Percentiles rank a stretch among this genome's conserved stretches.
These are phyloP conservation scores for Closterium sp. DNA, from an alignment of 139 green algal species.

Conservation along the genomic window DNA sequence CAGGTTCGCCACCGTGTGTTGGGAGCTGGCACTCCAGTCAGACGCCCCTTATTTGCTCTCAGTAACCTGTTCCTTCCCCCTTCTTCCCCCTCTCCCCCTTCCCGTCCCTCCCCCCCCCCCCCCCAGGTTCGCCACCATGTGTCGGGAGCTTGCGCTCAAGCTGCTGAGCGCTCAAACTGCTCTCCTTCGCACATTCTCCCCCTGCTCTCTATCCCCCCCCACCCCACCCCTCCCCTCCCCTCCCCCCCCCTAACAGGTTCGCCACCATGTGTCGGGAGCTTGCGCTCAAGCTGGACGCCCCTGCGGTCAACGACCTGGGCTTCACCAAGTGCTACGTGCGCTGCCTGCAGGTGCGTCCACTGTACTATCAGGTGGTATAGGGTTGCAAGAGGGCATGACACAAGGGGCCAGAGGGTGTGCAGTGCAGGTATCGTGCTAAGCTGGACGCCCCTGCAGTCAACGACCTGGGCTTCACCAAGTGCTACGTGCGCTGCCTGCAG, in stretches of 20 bases:
- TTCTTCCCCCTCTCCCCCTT: neutral
- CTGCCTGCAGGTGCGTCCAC: conserved; percentile 51
- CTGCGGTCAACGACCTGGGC: conserved; percentile 56
- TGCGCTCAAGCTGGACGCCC: conserved; percentile 41
- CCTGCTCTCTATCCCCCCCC: too few species aligned
- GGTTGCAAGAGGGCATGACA: too few species aligned
- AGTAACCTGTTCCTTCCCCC: neutral
- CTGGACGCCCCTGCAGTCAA: too few species aligned
- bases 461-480: conserved; percentile 58
- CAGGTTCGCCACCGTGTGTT: too few species aligned
- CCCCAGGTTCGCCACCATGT: neutral
- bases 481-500: conserved; percentile 60
- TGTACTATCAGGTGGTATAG: neutral
- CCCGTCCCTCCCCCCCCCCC: neutral
- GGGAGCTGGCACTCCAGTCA: too few species aligned
- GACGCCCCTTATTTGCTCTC: neutral
- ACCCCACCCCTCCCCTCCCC: neutral
- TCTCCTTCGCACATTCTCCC: neutral
- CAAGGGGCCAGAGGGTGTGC: too few species aligned
- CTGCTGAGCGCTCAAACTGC: neutral
- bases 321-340: conserved; percentile 62
- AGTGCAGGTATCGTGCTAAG: too few species aligned
- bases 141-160: neutral
- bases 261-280: conserved; percentile 31
- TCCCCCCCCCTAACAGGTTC: neutral